Evolutionary conservation across 805 yeast genomes (phyloP).

Genomic region (Komagataella pseudopastoris): DNA sequence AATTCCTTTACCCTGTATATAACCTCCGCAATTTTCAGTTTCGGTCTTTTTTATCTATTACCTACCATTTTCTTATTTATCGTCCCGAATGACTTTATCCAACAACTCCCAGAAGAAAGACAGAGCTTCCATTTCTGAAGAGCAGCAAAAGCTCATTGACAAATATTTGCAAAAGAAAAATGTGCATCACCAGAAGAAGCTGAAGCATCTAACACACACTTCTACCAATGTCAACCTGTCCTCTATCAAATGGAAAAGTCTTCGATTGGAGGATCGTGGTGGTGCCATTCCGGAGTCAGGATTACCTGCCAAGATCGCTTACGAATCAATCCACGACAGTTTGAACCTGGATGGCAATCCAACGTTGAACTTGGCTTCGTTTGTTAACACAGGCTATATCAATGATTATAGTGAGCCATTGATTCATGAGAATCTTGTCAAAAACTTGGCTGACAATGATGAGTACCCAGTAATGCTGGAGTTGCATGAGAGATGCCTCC

Average conservation of each 20-base stretch:
- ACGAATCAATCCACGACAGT: conserved; percentile 56
- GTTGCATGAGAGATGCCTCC: conserved; percentile 68
- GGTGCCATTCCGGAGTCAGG: conserved; percentile 39
- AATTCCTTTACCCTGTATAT: no score
- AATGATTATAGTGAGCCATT: conserved; percentile 40
- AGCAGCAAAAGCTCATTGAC: not conserved
- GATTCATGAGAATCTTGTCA: conserved; percentile 58
- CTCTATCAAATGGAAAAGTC: not conserved
- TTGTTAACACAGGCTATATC: conserved; percentile 59
- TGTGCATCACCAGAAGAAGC: not conserved
- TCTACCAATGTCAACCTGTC: not conserved
- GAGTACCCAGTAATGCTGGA: conserved; percentile 83
- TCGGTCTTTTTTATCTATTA: no score
- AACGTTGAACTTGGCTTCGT: conserved; percentile 73
- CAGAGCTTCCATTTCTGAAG: not conserved
- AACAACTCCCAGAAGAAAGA: not conserved
- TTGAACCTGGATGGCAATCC: conserved; percentile 77
- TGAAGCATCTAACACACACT: not conserved
- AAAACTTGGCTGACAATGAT: conserved; percentile 86
- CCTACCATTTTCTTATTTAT: no score
- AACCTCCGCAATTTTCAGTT: no score
- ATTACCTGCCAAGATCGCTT: conserved; percentile 35
- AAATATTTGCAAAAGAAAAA: not conserved
- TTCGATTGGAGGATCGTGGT: not conserved
- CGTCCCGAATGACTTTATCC: not conserved